Base-by-base conservation (phyloP, 2,329 filamentous ascomycete species). In the Helminthosporium solani region DNA sequence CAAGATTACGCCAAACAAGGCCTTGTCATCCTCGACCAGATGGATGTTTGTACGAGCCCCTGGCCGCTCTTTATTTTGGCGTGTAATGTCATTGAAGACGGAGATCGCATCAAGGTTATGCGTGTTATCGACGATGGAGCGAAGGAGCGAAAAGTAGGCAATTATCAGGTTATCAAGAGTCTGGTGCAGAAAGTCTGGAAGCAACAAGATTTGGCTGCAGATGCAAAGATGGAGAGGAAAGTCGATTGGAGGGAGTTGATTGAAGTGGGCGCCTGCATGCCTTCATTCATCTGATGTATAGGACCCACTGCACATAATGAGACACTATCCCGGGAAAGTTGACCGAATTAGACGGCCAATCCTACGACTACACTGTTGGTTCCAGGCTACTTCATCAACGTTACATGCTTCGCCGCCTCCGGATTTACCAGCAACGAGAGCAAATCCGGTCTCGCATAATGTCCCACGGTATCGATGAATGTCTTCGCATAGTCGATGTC, bases 51-150 rank as follows among this genome's bases (percentile, higher is more conserved):
- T 48, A 77, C 74, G 7, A 77, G 73, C 50, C 75, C 75, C 3
- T 78, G 75, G 75, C 75, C 75, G 6, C 56, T 78, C 3, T 78
- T 78, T 40, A 68, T 78, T 23, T 56, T 76, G 12, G 75, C 73
- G 0, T 78, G 74, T 51, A 74, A 75, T 54, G 70, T 70, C 7
- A 63, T 66, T 23, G 66, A 61, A 14, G 75, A 77, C 37, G 62
- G 67, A 18, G 70, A 76, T 42, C 63, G 74, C 18, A 70, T 76
- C 23, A 49, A 53, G 31, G 64, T 77, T 7, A 58, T 78, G 9
- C 56, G 62, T 21, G 67, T 70, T 2, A 59, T 77, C 38, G 72
- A 77, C 37, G 54, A 57, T 7, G 76, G 76, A 70, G 71, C 72
- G 11, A 57, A 66, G 23, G 67, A 66, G 47, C 67, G 75, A 40